phyloP scores from a whole-genome alignment of 148 eudicot genomes.

The Rhododendron kiyosumense region DNA sequence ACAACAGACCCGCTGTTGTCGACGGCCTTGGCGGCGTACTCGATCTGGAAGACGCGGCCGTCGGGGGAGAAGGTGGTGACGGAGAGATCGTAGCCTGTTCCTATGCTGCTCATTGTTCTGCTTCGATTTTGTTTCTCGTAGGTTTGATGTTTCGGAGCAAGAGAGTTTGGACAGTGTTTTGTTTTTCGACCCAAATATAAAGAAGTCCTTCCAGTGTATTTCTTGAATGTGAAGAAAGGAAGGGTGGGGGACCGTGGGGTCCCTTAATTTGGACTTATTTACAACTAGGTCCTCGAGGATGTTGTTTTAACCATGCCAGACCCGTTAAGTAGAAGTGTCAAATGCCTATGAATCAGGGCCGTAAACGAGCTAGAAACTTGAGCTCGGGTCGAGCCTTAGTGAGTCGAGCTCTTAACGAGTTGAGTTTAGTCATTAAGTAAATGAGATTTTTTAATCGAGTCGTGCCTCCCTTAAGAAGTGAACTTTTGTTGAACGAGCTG shows the following conservation, averaged over 20 bases:
- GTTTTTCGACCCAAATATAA: background rate
- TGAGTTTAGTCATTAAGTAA: too few species aligned
- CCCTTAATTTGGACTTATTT: background rate
- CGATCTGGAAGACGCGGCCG: conserved; percentile 73
- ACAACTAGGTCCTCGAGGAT: background rate
- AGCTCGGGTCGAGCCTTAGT: too few species aligned
- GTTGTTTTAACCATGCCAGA: background rate
- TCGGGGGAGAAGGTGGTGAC: conserved; percentile 72
- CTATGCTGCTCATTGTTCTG: conserved; percentile 49
- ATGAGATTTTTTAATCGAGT: too few species aligned
- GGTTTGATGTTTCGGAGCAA: background rate
- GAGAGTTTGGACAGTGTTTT: background rate
- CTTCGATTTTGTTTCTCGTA: background rate
- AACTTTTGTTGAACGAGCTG: too few species aligned
- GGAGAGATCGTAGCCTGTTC: conserved; percentile 63
- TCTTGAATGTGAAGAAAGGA: background rate
- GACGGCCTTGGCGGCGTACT: conserved; percentile 64
- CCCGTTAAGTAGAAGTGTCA: background rate
- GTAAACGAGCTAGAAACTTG: too few species aligned
- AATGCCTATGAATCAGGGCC: too few species aligned
- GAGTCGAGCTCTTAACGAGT: too few species aligned
- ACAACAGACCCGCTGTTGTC: conserved; percentile 48
- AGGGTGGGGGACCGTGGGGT: background rate
- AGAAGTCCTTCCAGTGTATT: background rate
- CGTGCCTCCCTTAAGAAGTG: too few species aligned